Conservation (phyloP, 768 basidiomycete genomes). For the Favolaschia claudopus region DNA sequence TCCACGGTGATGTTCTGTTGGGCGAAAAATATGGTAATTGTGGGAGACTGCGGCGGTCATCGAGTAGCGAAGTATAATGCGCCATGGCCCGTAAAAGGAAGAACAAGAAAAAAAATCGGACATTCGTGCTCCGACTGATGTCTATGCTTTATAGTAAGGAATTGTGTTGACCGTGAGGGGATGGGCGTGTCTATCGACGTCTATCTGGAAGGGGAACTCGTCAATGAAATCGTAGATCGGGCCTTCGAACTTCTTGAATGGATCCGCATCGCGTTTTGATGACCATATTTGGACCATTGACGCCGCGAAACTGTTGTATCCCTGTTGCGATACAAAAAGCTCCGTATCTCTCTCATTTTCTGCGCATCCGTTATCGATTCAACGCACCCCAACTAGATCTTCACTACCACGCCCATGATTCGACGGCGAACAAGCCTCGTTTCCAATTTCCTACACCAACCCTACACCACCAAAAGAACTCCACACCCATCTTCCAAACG, state of each 20-base stretch:
- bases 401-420: constrained; percentile 6
- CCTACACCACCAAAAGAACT: too few relatives aligned
- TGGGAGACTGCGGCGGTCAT: constrained; percentile 9
- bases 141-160: constrained; percentile 14
- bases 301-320: neutral
- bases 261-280: constrained; percentile 17
- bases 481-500: constrained; percentile 1
- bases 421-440: neutral
- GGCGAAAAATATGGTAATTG: constrained; percentile 22
- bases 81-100: neutral
- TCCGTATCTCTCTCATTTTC: constrained; percentile 4
- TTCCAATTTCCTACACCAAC: too few relatives aligned
- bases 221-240: constrained; percentile 21
- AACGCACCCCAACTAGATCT: constrained; percentile 10
- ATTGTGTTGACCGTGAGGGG: constrained; percentile 16
- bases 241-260: constrained; percentile 2
- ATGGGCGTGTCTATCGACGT: constrained; percentile 5
- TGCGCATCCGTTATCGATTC: constrained; percentile 9
- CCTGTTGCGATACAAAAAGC: constrained; percentile 5
- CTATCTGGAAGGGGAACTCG: constrained; percentile 7
- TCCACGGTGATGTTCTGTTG: constrained; percentile 14
- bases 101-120: neutral
- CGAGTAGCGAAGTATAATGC: constrained; percentile 4
- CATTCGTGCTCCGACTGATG: neutral
- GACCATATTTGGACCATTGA: constrained; percentile 6